A percentile compares a stretch with the other conserved stretches of the same genome.
Evolutionary conservation across 176 grass and related monocot species (phyloP).

Genomic region (Alopecurus myosuroides): DNA sequence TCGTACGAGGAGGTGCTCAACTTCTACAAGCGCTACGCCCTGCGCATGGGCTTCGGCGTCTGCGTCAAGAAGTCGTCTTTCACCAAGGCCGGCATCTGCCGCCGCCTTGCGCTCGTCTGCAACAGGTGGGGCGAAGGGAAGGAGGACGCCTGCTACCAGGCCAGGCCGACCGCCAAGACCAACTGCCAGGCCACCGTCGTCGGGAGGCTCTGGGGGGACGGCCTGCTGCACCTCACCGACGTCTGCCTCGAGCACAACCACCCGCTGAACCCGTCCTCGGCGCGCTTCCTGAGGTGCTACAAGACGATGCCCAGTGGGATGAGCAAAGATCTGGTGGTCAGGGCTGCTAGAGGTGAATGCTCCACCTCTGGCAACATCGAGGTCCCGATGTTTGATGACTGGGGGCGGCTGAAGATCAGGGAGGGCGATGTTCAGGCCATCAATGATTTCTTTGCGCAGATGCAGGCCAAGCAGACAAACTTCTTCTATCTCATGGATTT

Average conservation of each 20-base stretch:
- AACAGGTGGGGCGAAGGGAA: slow-evolving; percentile 60
- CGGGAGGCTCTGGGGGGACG: slow-evolving; percentile 55
- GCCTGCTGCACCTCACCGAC: slow-evolving; percentile 60
- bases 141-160: slow-evolving; percentile 76
- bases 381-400: slow-evolving; percentile 43
- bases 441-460: slow-evolving; percentile 43
- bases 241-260: slow-evolving; percentile 75
- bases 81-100: slow-evolving; percentile 69
- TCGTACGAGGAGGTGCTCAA: slow-evolving; percentile 77
- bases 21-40: slow-evolving; percentile 76
- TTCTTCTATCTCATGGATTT: slow-evolving; percentile 82
- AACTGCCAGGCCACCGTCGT: slow-evolving; percentile 73
- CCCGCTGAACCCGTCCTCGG: slow-evolving; percentile 39
- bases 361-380: slow-evolving; percentile 27
- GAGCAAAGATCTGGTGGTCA: slow-evolving; percentile 62
- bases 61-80: slow-evolving; percentile 85
- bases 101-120: slow-evolving; percentile 65
- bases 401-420: slow-evolving; percentile 54
- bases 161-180: slow-evolving; percentile 67
- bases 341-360: slow-evolving; percentile 46
- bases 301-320: slow-evolving; percentile 63
- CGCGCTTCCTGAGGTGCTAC: slow-evolving; percentile 60
- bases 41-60: slow-evolving; percentile 69
- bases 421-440: slow-evolving; percentile 46
- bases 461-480: slow-evolving; percentile 67